These are phyloP conservation scores for Parasarocladium wereldwijsianum DNA, from an alignment of 2,329 filamentous ascomycete genomes.

Conservation along the genomic window DNA sequence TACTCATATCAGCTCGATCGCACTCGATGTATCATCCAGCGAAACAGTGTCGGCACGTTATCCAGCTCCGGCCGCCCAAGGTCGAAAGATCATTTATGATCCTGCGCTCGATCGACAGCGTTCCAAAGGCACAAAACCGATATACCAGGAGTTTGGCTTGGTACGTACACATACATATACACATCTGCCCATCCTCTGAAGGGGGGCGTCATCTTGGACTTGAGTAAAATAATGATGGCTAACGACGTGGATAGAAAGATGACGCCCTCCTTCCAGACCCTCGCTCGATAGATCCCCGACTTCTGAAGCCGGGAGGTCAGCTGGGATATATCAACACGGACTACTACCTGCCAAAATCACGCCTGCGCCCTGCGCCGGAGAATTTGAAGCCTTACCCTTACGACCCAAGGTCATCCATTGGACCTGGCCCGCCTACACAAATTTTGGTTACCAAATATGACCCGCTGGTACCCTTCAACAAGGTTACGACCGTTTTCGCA, in stretches of 20 bases:
- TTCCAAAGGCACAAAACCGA: slow-evolving; percentile 42
- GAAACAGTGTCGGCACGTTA: slow-evolving; percentile 47
- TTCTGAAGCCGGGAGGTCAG: slow-evolving; percentile 48
- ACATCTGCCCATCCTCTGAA: slow-evolving; percentile 17
- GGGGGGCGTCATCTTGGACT: slow-evolving; percentile 43
- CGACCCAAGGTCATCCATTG: slow-evolving; percentile 71
- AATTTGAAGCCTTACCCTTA: slow-evolving; percentile 68
- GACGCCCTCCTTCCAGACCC: slow-evolving; percentile 64
- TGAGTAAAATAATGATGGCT: slow-evolving; percentile 32
- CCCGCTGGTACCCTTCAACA: slow-evolving; percentile 66
- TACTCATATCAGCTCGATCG: slow-evolving; percentile 23
- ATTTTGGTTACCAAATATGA: slow-evolving; percentile 96
- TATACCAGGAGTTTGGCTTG: slow-evolving; percentile 49
- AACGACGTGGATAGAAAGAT: slow-evolving; percentile 58
- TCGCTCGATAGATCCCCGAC: too few relatives aligned
- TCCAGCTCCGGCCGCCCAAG: slow-evolving; percentile 35
- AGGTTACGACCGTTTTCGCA: slow-evolving; percentile 62
- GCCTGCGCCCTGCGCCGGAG: slow-evolving; percentile 59
- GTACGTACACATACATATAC: slow-evolving; percentile 37
- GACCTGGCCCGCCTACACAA: slow-evolving; percentile 77
- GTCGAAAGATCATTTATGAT: slow-evolving; percentile 46
- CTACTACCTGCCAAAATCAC: slow-evolving; percentile 56
- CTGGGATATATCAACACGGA: slow-evolving; percentile 55
- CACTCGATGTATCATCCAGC: too few relatives aligned
- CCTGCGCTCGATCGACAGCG: slow-evolving; percentile 36